Base-by-base conservation (phyloP, 805 yeast species). In the Metschnikowia peoriensis region DNA sequence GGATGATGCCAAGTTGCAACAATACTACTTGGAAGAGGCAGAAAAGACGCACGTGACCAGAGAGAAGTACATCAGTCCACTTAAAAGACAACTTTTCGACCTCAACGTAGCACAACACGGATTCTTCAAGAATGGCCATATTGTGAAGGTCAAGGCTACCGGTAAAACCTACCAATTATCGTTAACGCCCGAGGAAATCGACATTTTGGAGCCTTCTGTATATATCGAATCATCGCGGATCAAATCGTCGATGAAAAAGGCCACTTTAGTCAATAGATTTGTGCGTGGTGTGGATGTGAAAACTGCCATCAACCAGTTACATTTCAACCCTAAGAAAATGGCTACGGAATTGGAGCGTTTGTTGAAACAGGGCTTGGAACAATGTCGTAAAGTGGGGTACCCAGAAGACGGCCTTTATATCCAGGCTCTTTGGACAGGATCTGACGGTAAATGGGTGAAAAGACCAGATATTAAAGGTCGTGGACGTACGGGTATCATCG, bases 271-370 rank as follows among this genome's bases (percentile, higher is more conserved):
- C 46, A 76, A 89, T 58, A 79, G 97, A 59, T 82, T 91, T 64
- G 80, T 92, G 53, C 80, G 89, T 52, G 86, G 86, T 35, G 72
- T 88, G 70, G 79, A 83, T 49, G 83, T 89, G 37, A 81, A 84
- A 60, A 82, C 81, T 41, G 98, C 97, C 48, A 87, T 93, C 60
- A 89, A 93, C 40, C 97, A 92, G 72, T 85, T 92, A 61, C 97
- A 93, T 69, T 93, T 93, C 76, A 83, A 84, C 66, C 79, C 84
- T 45, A 90, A 89, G 72, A 83, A 86, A 62, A 81, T 91, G 69
- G 82, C 96, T 34, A 79, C 85, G 51, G 96, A 91, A 58, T 78
- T 91, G 50, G 92, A 85, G 47, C 87, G 83, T 56, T 72, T 92
- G 70, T 77, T 93, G 56, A 83, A 84, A 62, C 75, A 81, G 47